phyloP scores from a whole-genome alignment of 2,329 filamentous ascomycete species.

The Colletotrichum zoysiae region DNA sequence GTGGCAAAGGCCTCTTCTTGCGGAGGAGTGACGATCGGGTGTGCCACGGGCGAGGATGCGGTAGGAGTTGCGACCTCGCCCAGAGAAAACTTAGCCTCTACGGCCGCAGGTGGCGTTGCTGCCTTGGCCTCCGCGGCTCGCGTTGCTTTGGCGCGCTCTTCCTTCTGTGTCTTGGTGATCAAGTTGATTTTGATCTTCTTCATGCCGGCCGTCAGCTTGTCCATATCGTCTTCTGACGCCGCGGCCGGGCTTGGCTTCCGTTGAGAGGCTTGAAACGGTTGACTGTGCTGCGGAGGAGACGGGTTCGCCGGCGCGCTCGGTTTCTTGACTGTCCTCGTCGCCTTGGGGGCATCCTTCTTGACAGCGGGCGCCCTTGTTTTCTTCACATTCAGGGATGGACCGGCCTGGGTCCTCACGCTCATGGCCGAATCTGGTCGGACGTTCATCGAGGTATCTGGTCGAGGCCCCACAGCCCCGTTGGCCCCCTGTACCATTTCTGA shows the following conservation, averaged over 20 bases:
- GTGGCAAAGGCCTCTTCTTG: constrained; percentile 20
- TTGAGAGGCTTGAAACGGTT: constrained; percentile 22
- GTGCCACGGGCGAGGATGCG: constrained; percentile 2
- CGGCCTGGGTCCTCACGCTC: constrained; percentile 54
- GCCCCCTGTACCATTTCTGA: constrained; percentile 6
- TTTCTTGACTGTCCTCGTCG: constrained; percentile 55
- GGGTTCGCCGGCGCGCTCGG: constrained; percentile 40
- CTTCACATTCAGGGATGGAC: constrained; percentile 63
- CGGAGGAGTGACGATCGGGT: constrained; percentile 28
- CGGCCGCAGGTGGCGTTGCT: constrained; percentile 41
- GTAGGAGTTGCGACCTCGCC: constrained; percentile 26
- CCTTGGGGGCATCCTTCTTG: constrained; percentile 57
- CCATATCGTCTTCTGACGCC: constrained; percentile 57
- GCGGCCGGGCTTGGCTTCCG: constrained; percentile 10
- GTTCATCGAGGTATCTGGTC: constrained; percentile 58
- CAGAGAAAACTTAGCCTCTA: constrained; percentile 26
- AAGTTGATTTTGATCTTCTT: constrained; percentile 74
- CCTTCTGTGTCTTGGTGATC: constrained; percentile 69
- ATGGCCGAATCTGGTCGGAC: constrained; percentile 54
- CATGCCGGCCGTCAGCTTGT: constrained; percentile 69
- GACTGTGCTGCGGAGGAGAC: constrained; percentile 12
- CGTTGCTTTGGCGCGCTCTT: constrained; percentile 59
- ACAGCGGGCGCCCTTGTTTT: constrained; percentile 68
- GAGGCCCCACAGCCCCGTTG: constrained; percentile 21
- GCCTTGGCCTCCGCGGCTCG: constrained; percentile 43